Percentiles rank a stretch among this genome's conserved stretches.
phyloP scores from a whole-genome alignment of 208 protist genomes.

The Crithidia acanthocephali region DNA sequence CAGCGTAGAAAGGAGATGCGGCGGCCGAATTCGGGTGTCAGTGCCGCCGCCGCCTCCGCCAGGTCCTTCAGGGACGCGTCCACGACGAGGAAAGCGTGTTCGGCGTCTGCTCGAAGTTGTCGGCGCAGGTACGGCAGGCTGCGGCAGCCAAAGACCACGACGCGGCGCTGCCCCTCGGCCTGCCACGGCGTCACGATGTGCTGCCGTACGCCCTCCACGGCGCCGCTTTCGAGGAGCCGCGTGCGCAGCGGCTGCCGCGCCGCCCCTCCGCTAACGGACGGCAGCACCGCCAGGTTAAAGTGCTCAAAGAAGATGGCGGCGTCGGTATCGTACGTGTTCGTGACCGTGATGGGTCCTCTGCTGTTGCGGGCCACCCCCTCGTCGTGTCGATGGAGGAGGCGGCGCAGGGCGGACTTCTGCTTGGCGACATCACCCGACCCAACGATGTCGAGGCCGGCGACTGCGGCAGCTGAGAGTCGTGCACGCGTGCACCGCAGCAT shows the following conservation, averaged over 20 bases:
- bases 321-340: slow-evolving; percentile 53
- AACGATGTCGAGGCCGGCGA: slow-evolving; percentile 14
- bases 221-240: slow-evolving; percentile 28
- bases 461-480: not conserved
- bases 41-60: slow-evolving; percentile 38
- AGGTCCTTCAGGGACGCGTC: slow-evolving; percentile 65
- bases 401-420: slow-evolving; percentile 31
- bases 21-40: slow-evolving; percentile 3
- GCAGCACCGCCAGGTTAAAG: slow-evolving; percentile 60
- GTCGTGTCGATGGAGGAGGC: slow-evolving; percentile 41
- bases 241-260: slow-evolving; percentile 47
- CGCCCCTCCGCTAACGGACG: slow-evolving; percentile 44
- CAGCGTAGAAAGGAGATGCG: slow-evolving; percentile 75
- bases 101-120: slow-evolving; percentile 39
- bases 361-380: slow-evolving; percentile 43
- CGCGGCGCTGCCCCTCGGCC: slow-evolving; percentile 24
- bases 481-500: slow-evolving; percentile 9
- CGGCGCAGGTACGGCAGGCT: slow-evolving; percentile 60
- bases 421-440: not conserved
- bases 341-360: slow-evolving; percentile 21
- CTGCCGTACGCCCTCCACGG: slow-evolving; percentile 21
- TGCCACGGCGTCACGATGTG: slow-evolving; percentile 38
- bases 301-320: slow-evolving; percentile 45
- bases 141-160: slow-evolving; percentile 67
- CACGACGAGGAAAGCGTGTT: slow-evolving; percentile 58